phyloP scores from a whole-genome alignment of 2,329 filamentous ascomycete genomes.

The Fonsecaea pedrosoi region DNA sequence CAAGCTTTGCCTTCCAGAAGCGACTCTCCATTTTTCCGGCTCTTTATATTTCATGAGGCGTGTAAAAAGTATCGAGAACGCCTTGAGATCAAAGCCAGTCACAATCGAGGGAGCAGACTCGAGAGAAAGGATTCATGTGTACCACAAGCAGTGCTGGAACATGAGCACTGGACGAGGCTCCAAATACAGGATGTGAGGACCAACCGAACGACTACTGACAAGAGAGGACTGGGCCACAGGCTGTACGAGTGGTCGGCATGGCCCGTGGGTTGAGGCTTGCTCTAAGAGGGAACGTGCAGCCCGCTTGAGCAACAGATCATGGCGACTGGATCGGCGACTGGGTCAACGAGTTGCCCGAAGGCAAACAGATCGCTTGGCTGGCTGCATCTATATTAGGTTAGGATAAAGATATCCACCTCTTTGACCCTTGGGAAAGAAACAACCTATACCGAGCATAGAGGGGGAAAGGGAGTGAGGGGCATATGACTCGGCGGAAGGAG shows the following conservation, averaged over 20 bases:
- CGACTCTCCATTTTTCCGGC: background rate
- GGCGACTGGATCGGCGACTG: constrained; percentile 1
- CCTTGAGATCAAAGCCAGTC: background rate
- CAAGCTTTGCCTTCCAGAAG: background rate
- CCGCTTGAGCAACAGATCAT: constrained; percentile 27
- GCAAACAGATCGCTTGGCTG: constrained; percentile 12
- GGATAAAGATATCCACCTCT: background rate
- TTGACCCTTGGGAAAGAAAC: background rate
- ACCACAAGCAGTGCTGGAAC: constrained; percentile 2
- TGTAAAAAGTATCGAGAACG: background rate
- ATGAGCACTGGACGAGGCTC: constrained; percentile 8
- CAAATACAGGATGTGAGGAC: constrained; percentile 9
- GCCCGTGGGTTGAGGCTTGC: constrained; percentile 26
- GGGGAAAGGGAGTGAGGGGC: background rate
- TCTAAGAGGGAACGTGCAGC: constrained; percentile 24
- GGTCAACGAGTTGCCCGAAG: constrained; percentile 16
- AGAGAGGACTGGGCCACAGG: constrained; percentile 9
- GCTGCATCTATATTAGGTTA: constrained; percentile 8
- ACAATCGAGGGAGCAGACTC: background rate
- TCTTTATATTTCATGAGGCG: background rate
- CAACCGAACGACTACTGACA: constrained; percentile 7
- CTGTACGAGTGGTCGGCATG: constrained; percentile 11
- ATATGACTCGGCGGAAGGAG: background rate
- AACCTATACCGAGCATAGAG: background rate
- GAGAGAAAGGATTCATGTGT: background rate